Base-by-base conservation (phyloP, 2,329 filamentous ascomycete genomes). In the Torrubiellomyces zombiae region DNA sequence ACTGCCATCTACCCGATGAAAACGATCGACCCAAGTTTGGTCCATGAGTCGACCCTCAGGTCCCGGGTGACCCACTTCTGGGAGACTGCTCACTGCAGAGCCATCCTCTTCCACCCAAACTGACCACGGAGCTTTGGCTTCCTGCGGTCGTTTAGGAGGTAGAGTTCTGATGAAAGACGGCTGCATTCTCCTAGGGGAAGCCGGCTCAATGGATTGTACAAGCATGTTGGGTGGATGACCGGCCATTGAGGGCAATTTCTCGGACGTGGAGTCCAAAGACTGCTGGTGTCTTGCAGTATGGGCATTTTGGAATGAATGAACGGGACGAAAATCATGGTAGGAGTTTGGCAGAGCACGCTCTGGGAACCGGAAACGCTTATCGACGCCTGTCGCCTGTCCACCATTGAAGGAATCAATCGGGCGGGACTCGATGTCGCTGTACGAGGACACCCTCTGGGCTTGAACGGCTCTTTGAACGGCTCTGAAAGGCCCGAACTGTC, bases 121-220 rank as follows among this genome's bases (percentile, higher is more conserved):
- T 12, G 32, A 32, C 13, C 35, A 32, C 14, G 35, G 31, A 26
- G 39, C 36, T 27, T 30, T 31, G 10, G 36, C 33, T 8, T 29
- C 32, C 15, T 42, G 38, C 8, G 31, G 30, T 26, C 43, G n/a
- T n/a, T n/a, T 40, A 11, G 43, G 41, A 8, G 47, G 46, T 16
- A 48, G 28, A 16, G 40, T 26, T 28, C 47, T 48, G 20, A 52
- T 36, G 36, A 50, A 52, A 2, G 44, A 44, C 4, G 50, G 46
- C 28, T 37, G 40, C 39, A 44, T 44, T 12, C 37, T 26, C 14
- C 43, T 35, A 5, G 55, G 55, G 17, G 56, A 58, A 6, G 25
- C 35, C 12, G 53, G 50, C 32, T 63, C 60, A 34, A 62, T 54
- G 6, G 58, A 64, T 7, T 39, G 55, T 9, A 63, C 47, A 30